Base-by-base conservation (phyloP, 768 basidiomycete species). In the Collybia nuda region DNA sequence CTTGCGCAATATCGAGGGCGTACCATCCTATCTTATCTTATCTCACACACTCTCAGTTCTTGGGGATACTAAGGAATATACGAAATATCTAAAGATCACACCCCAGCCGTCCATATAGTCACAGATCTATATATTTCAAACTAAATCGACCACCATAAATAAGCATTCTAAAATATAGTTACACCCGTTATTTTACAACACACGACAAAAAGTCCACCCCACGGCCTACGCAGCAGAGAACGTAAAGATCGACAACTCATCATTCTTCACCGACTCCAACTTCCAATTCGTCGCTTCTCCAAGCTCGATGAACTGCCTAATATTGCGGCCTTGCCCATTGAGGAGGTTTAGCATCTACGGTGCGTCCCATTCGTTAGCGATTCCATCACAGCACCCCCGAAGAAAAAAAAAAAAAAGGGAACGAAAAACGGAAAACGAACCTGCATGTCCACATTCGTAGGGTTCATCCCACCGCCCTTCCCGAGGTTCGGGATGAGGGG, bases 321-420 rank as follows among this genome's bases (percentile, higher is more conserved):
- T 44, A 5, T 66, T 70, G 40, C 67, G 62, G 42, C 69, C 69
- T 48, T 62, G 50, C 8, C 62, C 66, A 40, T 67, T 62, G 46
- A 63, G 43, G 3, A 62, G 35, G 7, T 54, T 60, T 44, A 65
- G 40, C 67, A 71, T 66, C 67, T 67, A 48, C 22, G 21, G 37
- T 29, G 17, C n/a, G 14, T 39, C 23, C 38, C 40, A 14, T 7
- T 7, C 18, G 23, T 37, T 7, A 37, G 29, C 38, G 24, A 19
- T 37, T 21, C 40, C 46, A 47, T 32, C 12, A 49, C 44, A 14
- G n/a, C n/a, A 29, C 28, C n/a, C 15, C 24, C 24, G 24, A 36
- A 41, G 35, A 36, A 39, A 21, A 9, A 42, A 28, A 22, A 24
- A 2, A 44, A 24, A 15, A 36, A 38, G 6, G 28, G 14, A 4